A percentile compares a stretch with the other conserved stretches of the same genome.
Evolutionary conservation across 306 rosid species (phyloP).

Genomic region (Castanopsis chinensis): DNA sequence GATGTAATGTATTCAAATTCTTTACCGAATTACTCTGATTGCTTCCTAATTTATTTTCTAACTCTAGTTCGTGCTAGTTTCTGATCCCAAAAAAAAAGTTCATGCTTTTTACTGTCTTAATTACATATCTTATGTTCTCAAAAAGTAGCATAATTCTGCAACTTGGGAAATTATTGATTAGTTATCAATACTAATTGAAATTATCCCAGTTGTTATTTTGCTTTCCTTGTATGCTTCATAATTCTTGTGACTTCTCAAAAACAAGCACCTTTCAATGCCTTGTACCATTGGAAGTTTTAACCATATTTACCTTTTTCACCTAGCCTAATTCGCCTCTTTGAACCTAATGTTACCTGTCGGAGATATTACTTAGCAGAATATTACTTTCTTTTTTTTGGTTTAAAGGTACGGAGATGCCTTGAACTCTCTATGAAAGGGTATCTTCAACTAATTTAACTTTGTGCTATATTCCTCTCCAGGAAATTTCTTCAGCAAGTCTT

Average conservation of each 20-base stretch:
- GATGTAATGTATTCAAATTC: background rate
- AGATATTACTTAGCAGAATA: background rate
- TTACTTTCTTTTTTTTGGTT: background rate
- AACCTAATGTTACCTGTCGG: background rate
- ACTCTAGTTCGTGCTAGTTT: no score
- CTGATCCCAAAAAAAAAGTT: background rate
- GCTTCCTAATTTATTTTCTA: background rate
- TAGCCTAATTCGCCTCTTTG: background rate
- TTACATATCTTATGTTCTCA: background rate
- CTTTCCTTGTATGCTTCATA: background rate
- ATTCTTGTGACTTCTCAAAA: background rate
- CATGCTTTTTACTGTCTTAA: background rate
- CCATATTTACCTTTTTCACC: background rate
- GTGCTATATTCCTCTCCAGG: constrained; percentile 39
- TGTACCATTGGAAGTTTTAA: background rate
- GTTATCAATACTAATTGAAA: background rate
- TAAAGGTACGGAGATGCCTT: background rate
- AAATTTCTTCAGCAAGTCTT: constrained; percentile 34
- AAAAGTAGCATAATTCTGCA: background rate
- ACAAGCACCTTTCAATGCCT: background rate
- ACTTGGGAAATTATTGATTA: background rate
- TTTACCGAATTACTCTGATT: background rate
- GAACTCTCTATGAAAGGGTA: background rate
- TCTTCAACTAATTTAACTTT: constrained; percentile 6
- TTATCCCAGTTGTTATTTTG: background rate